Evolutionary conservation across 768 basidiomycete genomes (phyloP), one percentile per base, ranked within the genome.

Genomic region (Russula earlei): DNA sequence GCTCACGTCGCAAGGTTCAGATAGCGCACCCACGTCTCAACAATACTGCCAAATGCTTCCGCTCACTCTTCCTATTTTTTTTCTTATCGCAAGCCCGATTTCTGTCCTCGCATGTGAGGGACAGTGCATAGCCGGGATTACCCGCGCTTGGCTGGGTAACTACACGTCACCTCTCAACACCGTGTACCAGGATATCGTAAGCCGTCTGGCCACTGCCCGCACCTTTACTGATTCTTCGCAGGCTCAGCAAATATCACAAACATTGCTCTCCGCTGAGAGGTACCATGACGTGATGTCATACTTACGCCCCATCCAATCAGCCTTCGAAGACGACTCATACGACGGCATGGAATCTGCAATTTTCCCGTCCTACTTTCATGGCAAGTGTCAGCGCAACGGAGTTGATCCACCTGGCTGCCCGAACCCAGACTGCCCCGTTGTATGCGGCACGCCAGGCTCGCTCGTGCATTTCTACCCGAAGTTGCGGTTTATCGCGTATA

Each of bases 381-480:
- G 87, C 54, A 89, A 85, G 68, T 88, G 87, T 63, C 77, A 77
- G 65, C 64, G 64, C 46, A 71, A 77, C 42, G 79, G 80, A 40
- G 69, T 74, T 54, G 77, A 84, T 38, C 87, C 86, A 15, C 50
- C 70, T 2, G 87, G 87, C 22, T 89, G 87, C 62, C 87, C 87
- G 9, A 85, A 88, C 61, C 85, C 86, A 34, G 80, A 88, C 64
- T 90, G 87, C 65, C 79, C 84, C 20, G 77, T 87, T 53, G 78
- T 87, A 31, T 89, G 87, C 60, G 86, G 87, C 64, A 89, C 87
- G 5, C 85, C 87, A n/a, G 86, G 87, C 10, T 88, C 86, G 3
- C 68, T 90, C 61, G 77, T 84, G 10, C 85, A 87, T 69, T 85
- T 80, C 70, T 88, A 75, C 68, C 48, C 70, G 8, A 72, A 62